These are phyloP conservation scores for Coccomyxa sp. DNA, from an alignment of 139 green algal species.

Conservation along the genomic window DNA sequence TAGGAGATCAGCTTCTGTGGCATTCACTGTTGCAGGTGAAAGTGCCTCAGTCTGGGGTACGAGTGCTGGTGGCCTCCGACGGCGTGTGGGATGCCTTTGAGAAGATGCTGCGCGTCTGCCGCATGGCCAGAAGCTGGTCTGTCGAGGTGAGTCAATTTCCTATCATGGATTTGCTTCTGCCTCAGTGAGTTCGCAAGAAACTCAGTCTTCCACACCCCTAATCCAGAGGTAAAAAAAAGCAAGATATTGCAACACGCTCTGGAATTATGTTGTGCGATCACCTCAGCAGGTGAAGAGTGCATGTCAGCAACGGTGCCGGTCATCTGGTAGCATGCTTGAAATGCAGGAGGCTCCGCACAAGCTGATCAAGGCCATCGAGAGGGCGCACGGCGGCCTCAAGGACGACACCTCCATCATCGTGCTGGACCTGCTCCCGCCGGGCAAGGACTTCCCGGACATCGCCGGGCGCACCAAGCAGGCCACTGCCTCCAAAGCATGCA, in stretches of 20 bases:
- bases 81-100: slow-evolving; percentile 88
- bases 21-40: slow-evolving; percentile 52
- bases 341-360: slow-evolving; percentile 19
- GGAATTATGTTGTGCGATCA: too few relatives aligned
- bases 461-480: background rate
- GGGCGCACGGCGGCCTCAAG: slow-evolving; percentile 41
- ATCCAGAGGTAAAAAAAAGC: too few relatives aligned
- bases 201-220: too few relatives aligned
- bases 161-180: too few relatives aligned
- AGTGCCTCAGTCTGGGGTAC: slow-evolving; percentile 54
- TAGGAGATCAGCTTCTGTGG: too few relatives aligned
- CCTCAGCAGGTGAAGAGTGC: too few relatives aligned
- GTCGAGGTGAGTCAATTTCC: background rate
- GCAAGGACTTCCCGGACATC: slow-evolving; percentile 30
- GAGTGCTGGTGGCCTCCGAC: slow-evolving; percentile 79
- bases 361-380: slow-evolving; percentile 27
- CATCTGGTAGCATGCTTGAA: too few relatives aligned
- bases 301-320: too few relatives aligned
- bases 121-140: slow-evolving; percentile 16
- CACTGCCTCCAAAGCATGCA: background rate
- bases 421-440: slow-evolving; percentile 65
- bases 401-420: slow-evolving; percentile 85
- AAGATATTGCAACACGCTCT: too few relatives aligned
- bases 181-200: too few relatives aligned
- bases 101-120: slow-evolving; percentile 32